Evolutionary conservation across 495 filamentous ascomycete genomes (phyloP), one percentile per base, ranked within the genome.

Genomic region (Daldinia childiae): DNA sequence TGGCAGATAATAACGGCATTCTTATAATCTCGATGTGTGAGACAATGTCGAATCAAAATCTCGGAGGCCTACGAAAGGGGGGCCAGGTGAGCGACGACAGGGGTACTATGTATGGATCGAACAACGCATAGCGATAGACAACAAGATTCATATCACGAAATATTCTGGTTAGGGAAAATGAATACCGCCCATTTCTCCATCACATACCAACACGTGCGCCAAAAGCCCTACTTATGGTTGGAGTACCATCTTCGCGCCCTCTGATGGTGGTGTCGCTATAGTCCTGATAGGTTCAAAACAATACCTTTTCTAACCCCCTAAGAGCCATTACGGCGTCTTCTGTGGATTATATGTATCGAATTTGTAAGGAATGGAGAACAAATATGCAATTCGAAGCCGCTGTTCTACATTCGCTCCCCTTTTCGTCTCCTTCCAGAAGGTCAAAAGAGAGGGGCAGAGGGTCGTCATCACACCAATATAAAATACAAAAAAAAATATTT

Each of bases 41-140:
- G 65, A 67, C 64, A 73, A 73, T 73, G 65, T 73, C 70, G 70
- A 73, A 68, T 73, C 65, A 73, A 54, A 17, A 73, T 68, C 59
- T 68, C 61, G 50, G 70, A 68, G 56, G 64, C 64, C 65, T 56
- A 32, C 61, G 39, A 68, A 73, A 65, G 65, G 70, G 56, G 65
- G 70, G 62, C 65, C 65, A 68, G 70, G 70, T 73, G 70, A 73
- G 61, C 48, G 56, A 69, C 39, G 30, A 57, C 70, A 69, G 70
- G 70, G 70, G 48, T 68, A 52, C 3, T 52, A 21, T 45, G 21
- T 65, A 50, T 69, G 70, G 57, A 62, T 68, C 51, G 65, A 69
- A 73, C 70, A 73, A 69, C 70, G 65, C 70, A 73, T 62, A 73
- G 70, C 56, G 56, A 68, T 68, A 57, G 54, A 67, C 64, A 60